Conservation (phyloP, 257 asterid genomes). For the Capsicum baccatum region DNA sequence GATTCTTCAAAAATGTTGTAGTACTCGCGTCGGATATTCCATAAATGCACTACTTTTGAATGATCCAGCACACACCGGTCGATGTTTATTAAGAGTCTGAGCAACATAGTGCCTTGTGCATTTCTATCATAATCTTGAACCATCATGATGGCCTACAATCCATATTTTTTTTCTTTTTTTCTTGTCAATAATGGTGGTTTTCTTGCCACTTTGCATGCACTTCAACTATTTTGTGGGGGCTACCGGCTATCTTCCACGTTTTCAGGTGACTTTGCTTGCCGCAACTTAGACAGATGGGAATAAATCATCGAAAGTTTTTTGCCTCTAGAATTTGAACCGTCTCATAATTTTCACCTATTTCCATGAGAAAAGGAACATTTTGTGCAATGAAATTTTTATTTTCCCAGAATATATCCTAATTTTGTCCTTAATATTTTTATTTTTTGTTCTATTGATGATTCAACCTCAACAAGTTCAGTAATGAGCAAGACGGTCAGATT, state of each 20-base stretch:
- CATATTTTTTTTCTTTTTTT: too few species aligned
- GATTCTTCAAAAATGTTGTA: neutral
- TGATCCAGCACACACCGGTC: neutral
- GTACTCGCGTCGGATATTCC: neutral
- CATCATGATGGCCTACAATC: too few species aligned
- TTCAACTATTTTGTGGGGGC: neutral
- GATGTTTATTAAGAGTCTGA: neutral
- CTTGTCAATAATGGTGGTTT: too few species aligned
- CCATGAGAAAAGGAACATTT: too few species aligned
- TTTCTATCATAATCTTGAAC: too few species aligned
- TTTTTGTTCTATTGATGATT: neutral
- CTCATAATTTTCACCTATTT: neutral
- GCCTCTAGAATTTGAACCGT: neutral
- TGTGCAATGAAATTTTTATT: too few species aligned
- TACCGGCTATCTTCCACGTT: neutral
- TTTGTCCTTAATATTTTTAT: neutral
- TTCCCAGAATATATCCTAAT: neutral
- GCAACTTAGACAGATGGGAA: neutral
- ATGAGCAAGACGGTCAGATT: neutral
- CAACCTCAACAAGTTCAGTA: neutral
- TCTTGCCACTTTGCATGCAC: neutral
- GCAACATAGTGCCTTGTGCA: neutral
- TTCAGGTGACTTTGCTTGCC: neutral
- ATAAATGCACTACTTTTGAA: neutral
- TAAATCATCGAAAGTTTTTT: neutral